These are phyloP conservation scores for Chaetomiaceae sp. DNA, from an alignment of 2,329 filamentous ascomycete species.

Conservation along the genomic window DNA sequence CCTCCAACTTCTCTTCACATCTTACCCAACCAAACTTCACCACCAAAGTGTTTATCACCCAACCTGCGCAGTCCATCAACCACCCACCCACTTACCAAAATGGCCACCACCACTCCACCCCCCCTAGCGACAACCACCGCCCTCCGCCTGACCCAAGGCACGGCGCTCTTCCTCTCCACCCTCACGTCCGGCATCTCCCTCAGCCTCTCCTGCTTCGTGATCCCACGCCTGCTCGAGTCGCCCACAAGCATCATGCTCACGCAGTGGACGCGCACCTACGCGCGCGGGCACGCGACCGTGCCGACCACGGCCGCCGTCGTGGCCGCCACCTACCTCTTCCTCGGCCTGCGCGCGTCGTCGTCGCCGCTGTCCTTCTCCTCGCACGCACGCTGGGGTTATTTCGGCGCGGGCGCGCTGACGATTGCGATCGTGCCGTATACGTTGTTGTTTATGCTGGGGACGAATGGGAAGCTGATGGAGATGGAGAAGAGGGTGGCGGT, in stretches of 20 bases:
- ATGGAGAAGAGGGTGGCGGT: conserved; percentile 33
- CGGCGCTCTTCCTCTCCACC: conserved; percentile 45
- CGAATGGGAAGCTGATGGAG: conserved; percentile 43
- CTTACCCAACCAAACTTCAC: no score
- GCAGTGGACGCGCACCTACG: conserved; percentile 46
- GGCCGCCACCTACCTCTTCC: conserved; percentile 37
- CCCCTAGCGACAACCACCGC: neutral
- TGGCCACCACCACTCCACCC: conserved; percentile 3
- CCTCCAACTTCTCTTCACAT: no score
- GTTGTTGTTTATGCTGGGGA: conserved; percentile 36
- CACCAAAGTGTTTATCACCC: no score
- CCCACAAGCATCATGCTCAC: conserved; percentile 48
- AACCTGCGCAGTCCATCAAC: neutral
- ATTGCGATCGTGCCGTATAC: conserved; percentile 48
- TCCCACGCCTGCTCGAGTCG: conserved; percentile 49
- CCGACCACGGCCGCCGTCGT: conserved; percentile 36
- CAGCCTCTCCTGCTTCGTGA: conserved; percentile 36
- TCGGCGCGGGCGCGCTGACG: conserved; percentile 39
- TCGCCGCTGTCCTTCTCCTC: neutral
- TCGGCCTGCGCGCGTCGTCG: conserved; percentile 34
- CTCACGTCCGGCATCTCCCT: conserved; percentile 36
- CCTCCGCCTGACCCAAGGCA: conserved; percentile 32
- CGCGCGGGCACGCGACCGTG: conserved; percentile 34
- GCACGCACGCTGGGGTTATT: conserved; percentile 19
- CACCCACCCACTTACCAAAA: neutral